A percentile compares a stretch with the other conserved stretches of the same genome.
Conservation (phyloP, 805 yeast genomes). For the Tetrapisispora taiwanensis region DNA sequence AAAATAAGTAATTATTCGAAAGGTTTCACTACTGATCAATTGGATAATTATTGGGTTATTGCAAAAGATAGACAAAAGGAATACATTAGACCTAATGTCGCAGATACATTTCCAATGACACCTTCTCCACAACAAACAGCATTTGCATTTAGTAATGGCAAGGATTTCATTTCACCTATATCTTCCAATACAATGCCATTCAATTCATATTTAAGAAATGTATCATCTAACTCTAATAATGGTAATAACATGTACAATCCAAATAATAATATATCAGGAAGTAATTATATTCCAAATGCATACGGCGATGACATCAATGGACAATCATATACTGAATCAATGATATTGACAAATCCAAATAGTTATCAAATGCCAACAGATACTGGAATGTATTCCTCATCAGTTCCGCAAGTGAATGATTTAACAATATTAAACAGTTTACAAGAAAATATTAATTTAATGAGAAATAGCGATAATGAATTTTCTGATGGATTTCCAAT, state of each 20-base stretch:
- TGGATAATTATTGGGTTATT: conserved; percentile 27
- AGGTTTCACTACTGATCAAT: conserved; percentile 28
- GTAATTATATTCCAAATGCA: neutral
- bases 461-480: neutral
- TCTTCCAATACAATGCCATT: conserved; percentile 1
- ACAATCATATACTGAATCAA: neutral
- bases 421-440: neutral
- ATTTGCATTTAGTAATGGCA: conserved; percentile 2
- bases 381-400: neutral
- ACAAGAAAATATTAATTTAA: neutral
- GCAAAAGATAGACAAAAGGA: conserved; percentile 6
- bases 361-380: neutral
- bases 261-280: neutral
- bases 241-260: neutral
- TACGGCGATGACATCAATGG: neutral
- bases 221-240: neutral
- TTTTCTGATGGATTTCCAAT: neutral
- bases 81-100: neutral
- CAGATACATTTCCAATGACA: neutral
- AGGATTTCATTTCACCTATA: conserved; percentile 4
- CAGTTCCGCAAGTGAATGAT: neutral
- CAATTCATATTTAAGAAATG: conserved; percentile 2
- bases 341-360: neutral
- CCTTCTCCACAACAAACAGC: neutral
- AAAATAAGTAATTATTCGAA: conserved; percentile 24